A percentile compares a stretch with the other conserved stretches of the same genome.
Evolutionary conservation across 768 basidiomycete species (phyloP).

Genomic region (Boletus eberwhitei): DNA sequence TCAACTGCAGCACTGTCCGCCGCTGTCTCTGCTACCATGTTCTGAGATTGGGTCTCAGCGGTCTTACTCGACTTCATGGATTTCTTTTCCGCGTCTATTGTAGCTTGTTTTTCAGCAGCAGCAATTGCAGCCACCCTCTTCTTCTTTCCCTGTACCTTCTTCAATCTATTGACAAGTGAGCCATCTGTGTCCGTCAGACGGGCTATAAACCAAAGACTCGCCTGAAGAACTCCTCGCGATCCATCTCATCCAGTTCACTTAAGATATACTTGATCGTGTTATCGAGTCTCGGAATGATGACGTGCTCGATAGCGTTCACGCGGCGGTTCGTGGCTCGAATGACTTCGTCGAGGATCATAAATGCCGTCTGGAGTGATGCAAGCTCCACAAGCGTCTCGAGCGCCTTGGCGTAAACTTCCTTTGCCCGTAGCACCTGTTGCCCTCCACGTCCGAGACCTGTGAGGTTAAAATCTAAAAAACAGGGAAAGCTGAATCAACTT

Average conservation of each 20-base stretch:
- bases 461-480: constrained; percentile 81
- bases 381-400: constrained; percentile 96
- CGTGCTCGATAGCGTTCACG: constrained; percentile 97
- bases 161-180: constrained; percentile 53
- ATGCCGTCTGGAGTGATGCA: constrained; percentile 95
- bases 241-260: constrained; percentile 98
- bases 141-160: constrained; percentile 98
- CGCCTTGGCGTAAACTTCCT: constrained; percentile 97
- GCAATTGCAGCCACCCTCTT: constrained; percentile 68
- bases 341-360: constrained; percentile 97
- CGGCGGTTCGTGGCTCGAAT: constrained; percentile 98
- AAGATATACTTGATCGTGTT: constrained; percentile 98
- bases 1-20: constrained; percentile 5
- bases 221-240: constrained; percentile 94
- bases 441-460: constrained; percentile 97
- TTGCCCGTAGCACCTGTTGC: constrained; percentile 91
- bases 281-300: constrained; percentile 91
- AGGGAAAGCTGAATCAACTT: not conserved
- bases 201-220: constrained; percentile 26
- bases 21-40: not conserved
- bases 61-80: constrained; percentile 1
- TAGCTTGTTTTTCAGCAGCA: constrained; percentile 22
- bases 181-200: not conserved
- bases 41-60: constrained; percentile 4
- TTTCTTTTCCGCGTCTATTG: constrained; percentile 5